These are phyloP conservation scores for Wickerhamomyces sydowiorum DNA, from an alignment of 805 yeast species.

Conservation along the genomic window DNA sequence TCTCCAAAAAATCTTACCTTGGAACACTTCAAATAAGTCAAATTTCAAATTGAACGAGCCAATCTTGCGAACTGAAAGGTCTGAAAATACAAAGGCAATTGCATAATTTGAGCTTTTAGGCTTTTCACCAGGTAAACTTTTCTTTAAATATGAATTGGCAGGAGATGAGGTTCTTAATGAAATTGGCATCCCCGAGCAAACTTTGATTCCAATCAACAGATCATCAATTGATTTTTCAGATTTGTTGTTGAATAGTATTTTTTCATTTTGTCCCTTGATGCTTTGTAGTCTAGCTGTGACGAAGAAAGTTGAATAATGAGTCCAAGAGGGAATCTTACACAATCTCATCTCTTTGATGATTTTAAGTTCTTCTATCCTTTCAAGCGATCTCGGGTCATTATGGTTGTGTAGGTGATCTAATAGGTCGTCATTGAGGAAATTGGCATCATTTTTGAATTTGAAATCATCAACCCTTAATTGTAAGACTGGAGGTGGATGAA, in stretches of 20 bases:
- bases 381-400: slow-evolving; percentile 11
- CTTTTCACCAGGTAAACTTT: slow-evolving; percentile 12
- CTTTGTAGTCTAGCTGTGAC: slow-evolving; percentile 15
- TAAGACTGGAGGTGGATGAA: slow-evolving; percentile 28
- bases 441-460: slow-evolving; percentile 6
- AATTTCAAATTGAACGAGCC: slow-evolving; percentile 23
- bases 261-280: slow-evolving; percentile 6
- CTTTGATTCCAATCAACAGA: slow-evolving; percentile 18
- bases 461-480: slow-evolving; percentile 17
- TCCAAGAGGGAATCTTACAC: slow-evolving; percentile 18
- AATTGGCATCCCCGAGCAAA: slow-evolving; percentile 20
- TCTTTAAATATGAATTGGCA: slow-evolving; percentile 6
- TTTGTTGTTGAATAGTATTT: slow-evolving; percentile 4
- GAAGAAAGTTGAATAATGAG: slow-evolving; percentile 22
- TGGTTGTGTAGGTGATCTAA: neutral
- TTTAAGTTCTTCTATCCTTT: slow-evolving; percentile 16
- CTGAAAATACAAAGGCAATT: slow-evolving; percentile 26
- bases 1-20: slow-evolving; percentile 18
- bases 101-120: slow-evolving; percentile 15
- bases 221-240: slow-evolving; percentile 10
- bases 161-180: slow-evolving; percentile 13
- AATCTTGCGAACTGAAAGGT: slow-evolving; percentile 22
- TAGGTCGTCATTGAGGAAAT: slow-evolving; percentile 1
- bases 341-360: slow-evolving; percentile 12
- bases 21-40: slow-evolving; percentile 22